These are phyloP conservation scores for Globisporangium cystogenes DNA, from an alignment of 352 stramenopile species.

Conservation along the genomic window DNA sequence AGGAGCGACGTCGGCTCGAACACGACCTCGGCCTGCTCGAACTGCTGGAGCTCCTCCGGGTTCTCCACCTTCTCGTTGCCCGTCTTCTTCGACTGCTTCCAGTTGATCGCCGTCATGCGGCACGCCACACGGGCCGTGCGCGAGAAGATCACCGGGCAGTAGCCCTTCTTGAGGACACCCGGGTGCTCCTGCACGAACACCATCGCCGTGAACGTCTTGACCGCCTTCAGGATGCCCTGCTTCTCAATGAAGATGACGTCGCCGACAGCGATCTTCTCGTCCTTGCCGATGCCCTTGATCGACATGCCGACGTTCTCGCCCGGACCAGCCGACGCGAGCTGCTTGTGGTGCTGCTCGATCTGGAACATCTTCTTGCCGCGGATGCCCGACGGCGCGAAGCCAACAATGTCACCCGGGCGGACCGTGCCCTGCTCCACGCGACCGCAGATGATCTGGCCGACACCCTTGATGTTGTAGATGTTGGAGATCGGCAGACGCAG, in stretches of 20 bases:
- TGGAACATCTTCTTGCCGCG: constrained; percentile 65
- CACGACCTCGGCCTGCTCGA: constrained; percentile 70
- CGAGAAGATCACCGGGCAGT: constrained; percentile 73
- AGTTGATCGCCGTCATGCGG: constrained; percentile 79
- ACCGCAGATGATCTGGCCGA: constrained; percentile 73
- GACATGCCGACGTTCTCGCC: constrained; percentile 80
- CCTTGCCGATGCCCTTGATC: constrained; percentile 76
- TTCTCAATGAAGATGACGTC: constrained; percentile 36
- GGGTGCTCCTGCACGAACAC: constrained; percentile 76
- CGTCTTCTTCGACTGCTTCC: constrained; percentile 85
- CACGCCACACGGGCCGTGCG: constrained; percentile 80
- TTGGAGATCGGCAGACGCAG: constrained; percentile 72
- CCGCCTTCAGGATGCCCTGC: constrained; percentile 31
- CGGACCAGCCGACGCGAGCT: constrained; percentile 45
- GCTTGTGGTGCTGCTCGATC: constrained; percentile 82
- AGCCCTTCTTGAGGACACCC: constrained; percentile 70
- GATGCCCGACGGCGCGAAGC: constrained; percentile 55
- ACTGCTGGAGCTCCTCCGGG: constrained; percentile 66
- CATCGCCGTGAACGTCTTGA: constrained; percentile 71
- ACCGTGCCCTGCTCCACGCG: constrained; percentile 70
- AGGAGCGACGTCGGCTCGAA: constrained; percentile 64
- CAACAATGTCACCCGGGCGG: constrained; percentile 52
- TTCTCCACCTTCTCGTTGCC: constrained; percentile 74
- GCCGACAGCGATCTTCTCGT: constrained; percentile 66
- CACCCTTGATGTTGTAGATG: constrained; percentile 85